A percentile compares a stretch with the other conserved stretches of the same genome.
These are phyloP conservation scores for Paraleonurus japonicus DNA, from an alignment of 257 asterid genomes.

Conservation along the genomic window DNA sequence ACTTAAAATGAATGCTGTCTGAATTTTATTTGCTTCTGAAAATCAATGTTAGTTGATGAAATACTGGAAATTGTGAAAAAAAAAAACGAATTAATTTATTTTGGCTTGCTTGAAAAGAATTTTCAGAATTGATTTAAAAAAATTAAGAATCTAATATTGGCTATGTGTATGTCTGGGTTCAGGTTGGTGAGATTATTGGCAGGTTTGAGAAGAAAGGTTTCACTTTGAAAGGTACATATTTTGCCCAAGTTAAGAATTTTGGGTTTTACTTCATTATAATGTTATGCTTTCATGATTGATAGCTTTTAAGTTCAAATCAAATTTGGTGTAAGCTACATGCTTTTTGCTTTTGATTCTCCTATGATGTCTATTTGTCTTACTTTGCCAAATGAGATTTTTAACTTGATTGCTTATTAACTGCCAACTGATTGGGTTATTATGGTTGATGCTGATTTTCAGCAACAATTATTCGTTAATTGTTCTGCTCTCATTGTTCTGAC, in stretches of 20 bases:
- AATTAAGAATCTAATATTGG: not conserved
- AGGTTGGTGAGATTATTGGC: constrained; percentile 35
- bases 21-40: not conserved
- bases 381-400: not conserved
- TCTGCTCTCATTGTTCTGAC: not conserved
- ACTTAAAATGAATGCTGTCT: not conserved
- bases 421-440: not conserved
- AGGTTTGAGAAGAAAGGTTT: constrained; percentile 86
- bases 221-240: constrained; percentile 58
- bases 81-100: not conserved
- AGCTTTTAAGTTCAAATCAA: not conserved
- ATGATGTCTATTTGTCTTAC: not conserved
- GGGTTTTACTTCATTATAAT: not conserved
- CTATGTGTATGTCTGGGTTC: constrained; percentile 27
- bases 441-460: constrained; percentile 2
- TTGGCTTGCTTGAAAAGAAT: not conserved
- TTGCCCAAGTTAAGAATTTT: not conserved
- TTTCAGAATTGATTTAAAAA: constrained; percentile 26
- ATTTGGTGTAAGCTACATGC: not conserved
- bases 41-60: too few species aligned
- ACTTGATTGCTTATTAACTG: constrained; percentile 2
- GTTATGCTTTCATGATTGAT: constrained; percentile 13
- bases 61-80: too few species aligned
- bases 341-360: not conserved
- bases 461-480: not conserved